A percentile compares a stretch with the other conserved stretches of the same genome.
Conservation (phyloP, 192 early-diverging fungal species). For the Pecoramyces ruminantium region DNA sequence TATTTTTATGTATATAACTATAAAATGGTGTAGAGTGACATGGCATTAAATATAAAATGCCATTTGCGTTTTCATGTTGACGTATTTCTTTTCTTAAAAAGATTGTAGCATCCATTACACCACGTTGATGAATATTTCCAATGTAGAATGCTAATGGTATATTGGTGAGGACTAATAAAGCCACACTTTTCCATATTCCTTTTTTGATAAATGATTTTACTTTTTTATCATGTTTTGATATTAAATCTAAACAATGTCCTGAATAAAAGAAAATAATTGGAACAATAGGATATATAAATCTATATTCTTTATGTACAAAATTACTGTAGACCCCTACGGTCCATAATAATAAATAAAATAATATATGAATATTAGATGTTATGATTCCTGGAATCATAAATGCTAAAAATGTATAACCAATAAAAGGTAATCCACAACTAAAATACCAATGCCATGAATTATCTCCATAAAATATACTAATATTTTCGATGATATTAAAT, state of each 20-base stretch:
- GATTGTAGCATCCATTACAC: constrained; percentile 70
- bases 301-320: constrained; percentile 82
- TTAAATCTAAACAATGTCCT: constrained; percentile 9
- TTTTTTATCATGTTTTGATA: constrained; percentile 1
- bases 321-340: constrained; percentile 51
- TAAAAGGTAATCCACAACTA: constrained; percentile 56
- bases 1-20: constrained; percentile 49
- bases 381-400: constrained; percentile 15
- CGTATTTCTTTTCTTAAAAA: constrained; percentile 39
- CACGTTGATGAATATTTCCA: constrained; percentile 69
- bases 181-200: neutral
- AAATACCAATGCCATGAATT: constrained; percentile 87
- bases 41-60: constrained; percentile 76
- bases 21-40: constrained; percentile 96
- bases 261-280: constrained; percentile 40
- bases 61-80: constrained; percentile 1
- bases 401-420: constrained; percentile 60
- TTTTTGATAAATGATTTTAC: neutral
- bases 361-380: neutral
- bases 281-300: constrained; percentile 79
- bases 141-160: constrained; percentile 52
- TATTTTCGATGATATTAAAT: constrained; percentile 61
- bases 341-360: constrained; percentile 18
- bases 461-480: constrained; percentile 82
- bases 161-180: constrained; percentile 44